A percentile compares a stretch with the other conserved stretches of the same genome.
phyloP scores from a whole-genome alignment of 129 eudicot genomes.

The Arctium lappa region DNA sequence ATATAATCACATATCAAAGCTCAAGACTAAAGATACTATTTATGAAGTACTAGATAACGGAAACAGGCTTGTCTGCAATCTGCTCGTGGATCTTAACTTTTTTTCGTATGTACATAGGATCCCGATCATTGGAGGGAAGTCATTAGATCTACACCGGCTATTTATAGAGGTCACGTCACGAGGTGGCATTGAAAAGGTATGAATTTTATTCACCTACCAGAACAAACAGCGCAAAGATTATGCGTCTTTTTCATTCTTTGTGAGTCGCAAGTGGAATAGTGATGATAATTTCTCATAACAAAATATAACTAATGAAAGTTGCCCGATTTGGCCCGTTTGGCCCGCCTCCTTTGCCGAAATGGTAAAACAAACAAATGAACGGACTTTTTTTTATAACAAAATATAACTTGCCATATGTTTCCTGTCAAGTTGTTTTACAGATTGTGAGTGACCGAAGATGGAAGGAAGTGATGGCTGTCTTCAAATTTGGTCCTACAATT shows the following conservation, averaged over 20 bases:
- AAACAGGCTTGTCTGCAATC: too few relatives aligned
- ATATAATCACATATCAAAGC: too few relatives aligned
- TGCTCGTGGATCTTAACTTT: background rate
- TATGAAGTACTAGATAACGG: too few relatives aligned
- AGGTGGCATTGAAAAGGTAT: constrained; percentile 89
- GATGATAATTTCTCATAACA: background rate
- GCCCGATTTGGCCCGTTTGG: background rate
- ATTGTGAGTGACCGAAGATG: constrained; percentile 79
- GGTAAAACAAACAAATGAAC: background rate
- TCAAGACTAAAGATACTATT: too few relatives aligned
- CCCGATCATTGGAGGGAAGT: constrained; percentile 75
- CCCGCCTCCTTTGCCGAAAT: background rate
- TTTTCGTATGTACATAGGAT: constrained; percentile 37
- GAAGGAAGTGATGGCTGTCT: constrained; percentile 68
- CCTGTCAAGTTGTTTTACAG: constrained; percentile 32
- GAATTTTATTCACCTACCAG: background rate
- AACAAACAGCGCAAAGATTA: background rate
- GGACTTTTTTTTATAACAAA: background rate
- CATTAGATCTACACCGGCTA: constrained; percentile 74
- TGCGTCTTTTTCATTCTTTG: background rate
- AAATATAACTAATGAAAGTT: too few relatives aligned
- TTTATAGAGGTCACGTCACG: constrained; percentile 92
- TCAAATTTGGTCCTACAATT: constrained; percentile 62
- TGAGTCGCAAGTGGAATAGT: background rate
- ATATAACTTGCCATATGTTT: background rate